Evolutionary conservation across 345 rosid species (phyloP).

Genomic region (Salix caprea): DNA sequence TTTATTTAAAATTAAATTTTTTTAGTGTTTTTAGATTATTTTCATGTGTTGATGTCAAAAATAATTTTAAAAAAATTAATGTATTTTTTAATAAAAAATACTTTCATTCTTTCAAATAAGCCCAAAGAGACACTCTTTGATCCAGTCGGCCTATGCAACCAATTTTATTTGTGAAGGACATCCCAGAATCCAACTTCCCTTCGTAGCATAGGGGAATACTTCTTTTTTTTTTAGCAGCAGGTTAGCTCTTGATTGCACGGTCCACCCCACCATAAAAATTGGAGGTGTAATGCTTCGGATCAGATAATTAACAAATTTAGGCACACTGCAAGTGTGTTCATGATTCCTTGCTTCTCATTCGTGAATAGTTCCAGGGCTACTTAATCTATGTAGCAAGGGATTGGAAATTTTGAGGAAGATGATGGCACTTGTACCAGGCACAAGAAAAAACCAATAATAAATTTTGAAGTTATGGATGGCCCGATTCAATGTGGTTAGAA

Average conservation of each 20-base stretch:
- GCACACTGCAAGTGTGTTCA: not conserved
- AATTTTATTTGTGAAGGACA: not conserved
- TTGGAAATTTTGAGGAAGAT: not conserved
- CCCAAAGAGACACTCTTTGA: constrained; percentile 12
- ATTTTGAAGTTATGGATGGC: not conserved
- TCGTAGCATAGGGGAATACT: not conserved
- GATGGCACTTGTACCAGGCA: not conserved
- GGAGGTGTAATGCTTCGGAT: not conserved
- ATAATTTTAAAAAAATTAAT: too few species aligned
- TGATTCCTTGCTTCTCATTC: not conserved
- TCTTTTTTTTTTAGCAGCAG: not conserved
- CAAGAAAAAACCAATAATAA: too few species aligned
- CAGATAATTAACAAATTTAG: not conserved
- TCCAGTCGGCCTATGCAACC: constrained; percentile 8
- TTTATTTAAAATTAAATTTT: too few species aligned
- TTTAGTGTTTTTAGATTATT: too few species aligned
- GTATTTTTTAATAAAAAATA: too few species aligned
- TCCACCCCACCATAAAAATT: not conserved
- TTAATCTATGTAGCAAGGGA: not conserved
- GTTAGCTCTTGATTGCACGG: not conserved
- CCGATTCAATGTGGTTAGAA: not conserved
- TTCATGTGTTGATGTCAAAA: too few species aligned
- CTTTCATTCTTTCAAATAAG: not conserved
- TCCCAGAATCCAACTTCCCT: not conserved
- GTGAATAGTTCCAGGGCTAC: not conserved